Percentiles rank a stretch among this genome's conserved stretches.
These are phyloP conservation scores for Amylocystis lapponica DNA, from an alignment of 768 basidiomycete genomes.

Conservation along the genomic window DNA sequence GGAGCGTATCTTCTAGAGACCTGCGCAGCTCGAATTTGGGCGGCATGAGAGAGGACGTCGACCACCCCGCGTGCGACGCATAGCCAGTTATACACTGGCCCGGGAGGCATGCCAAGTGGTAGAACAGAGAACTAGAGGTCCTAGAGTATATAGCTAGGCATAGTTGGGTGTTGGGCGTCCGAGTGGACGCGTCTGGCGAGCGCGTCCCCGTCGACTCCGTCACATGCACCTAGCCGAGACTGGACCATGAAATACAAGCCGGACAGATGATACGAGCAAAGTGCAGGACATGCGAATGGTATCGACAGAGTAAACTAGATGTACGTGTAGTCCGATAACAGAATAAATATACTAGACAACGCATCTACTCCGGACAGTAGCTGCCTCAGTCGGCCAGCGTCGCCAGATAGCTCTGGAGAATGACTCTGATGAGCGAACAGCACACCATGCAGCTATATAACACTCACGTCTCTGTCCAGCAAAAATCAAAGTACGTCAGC, in stretches of 20 bases:
- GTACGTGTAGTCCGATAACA: too few species aligned
- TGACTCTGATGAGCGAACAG: neutral
- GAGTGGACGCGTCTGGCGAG: too few species aligned
- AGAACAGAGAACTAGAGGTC: too few species aligned
- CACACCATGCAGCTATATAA: neutral
- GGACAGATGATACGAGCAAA: too few species aligned
- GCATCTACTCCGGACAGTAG: neutral
- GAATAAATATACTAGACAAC: neutral
- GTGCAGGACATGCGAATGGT: too few species aligned
- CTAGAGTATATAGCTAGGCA: too few species aligned
- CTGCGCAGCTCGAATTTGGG: slow-evolving; percentile 46
- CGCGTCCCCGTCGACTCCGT: too few species aligned
- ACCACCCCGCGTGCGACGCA: slow-evolving; percentile 57
- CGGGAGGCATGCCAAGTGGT: slow-evolving; percentile 55
- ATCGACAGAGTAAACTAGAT: too few species aligned
- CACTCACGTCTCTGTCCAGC: slow-evolving; percentile 68
- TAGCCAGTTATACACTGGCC: slow-evolving; percentile 65
- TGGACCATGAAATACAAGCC: too few species aligned
- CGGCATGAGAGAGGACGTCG: slow-evolving; percentile 60
- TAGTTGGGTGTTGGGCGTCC: too few species aligned
- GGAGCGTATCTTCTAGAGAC: too few species aligned
- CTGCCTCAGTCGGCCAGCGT: slow-evolving; percentile 23
- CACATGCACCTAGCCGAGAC: too few species aligned
- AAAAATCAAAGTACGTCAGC: slow-evolving; percentile 74
- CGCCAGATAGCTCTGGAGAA: slow-evolving; percentile 26